A percentile compares a stretch with the other conserved stretches of the same genome.
phyloP scores from a whole-genome alignment of 345 rosid species.

The Kernera saxatilis region DNA sequence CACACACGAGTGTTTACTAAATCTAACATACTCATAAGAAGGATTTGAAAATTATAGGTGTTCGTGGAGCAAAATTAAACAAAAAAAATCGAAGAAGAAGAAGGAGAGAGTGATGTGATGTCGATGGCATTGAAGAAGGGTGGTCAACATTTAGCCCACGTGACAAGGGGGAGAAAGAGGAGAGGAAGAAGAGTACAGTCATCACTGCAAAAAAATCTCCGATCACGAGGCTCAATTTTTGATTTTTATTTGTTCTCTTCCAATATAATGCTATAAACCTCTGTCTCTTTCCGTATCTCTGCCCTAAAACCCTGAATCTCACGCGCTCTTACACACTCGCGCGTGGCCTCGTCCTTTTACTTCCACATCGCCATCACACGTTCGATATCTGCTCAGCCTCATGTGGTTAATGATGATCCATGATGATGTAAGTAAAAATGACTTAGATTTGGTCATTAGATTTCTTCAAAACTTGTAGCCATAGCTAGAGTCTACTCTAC shows the following conservation, averaged over 20 bases:
- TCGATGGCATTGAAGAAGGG: conserved; percentile 28
- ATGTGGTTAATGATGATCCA: conserved; percentile 35
- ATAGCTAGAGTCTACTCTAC: conserved; percentile 16
- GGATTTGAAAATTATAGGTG: neutral
- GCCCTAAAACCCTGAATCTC: conserved; percentile 23
- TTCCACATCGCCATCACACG: conserved; percentile 33
- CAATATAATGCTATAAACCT: conserved; percentile 14
- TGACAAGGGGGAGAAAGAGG: conserved; percentile 30
- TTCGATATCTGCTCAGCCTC: conserved; percentile 33
- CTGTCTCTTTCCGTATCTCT: conserved; percentile 34
- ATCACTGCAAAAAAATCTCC: conserved; percentile 36
- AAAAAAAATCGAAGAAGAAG: neutral
- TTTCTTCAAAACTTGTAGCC: conserved; percentile 25
- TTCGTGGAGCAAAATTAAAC: neutral
- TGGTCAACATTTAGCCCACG: conserved; percentile 38
- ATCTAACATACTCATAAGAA: neutral
- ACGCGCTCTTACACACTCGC: conserved; percentile 23
- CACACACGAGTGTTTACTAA: conserved; percentile 28
- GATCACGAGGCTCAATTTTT: conserved; percentile 34
- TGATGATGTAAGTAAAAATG: conserved; percentile 30
- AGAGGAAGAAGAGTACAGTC: conserved; percentile 25
- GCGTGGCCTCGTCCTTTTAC: conserved; percentile 20
- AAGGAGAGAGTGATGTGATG: conserved; percentile 23
- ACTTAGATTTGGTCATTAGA: conserved; percentile 29
- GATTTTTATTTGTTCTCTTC: conserved; percentile 2